phyloP scores from a whole-genome alignment of 1,284 basidiomycete species.

The Boletellus deceptivus region DNA sequence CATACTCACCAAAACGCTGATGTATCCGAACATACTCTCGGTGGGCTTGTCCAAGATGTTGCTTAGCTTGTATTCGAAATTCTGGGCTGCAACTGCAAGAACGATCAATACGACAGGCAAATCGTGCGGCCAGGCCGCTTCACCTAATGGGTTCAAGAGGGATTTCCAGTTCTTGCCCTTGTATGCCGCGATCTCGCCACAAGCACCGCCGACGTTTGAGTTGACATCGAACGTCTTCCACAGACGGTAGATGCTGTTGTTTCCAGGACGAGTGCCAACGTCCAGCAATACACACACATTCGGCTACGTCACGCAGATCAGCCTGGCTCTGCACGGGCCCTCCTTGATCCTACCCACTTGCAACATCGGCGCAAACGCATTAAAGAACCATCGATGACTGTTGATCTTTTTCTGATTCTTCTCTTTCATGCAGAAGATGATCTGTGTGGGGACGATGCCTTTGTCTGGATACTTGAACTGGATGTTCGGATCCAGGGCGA shows the following conservation, averaged over 20 bases:
- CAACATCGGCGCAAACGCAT: conserved; percentile 75
- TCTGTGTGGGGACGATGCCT: conserved; percentile 90
- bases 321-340: background rate
- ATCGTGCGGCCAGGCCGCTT: conserved; percentile 17
- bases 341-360: conserved; percentile 46
- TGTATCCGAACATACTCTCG: conserved; percentile 92
- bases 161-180: conserved; percentile 86
- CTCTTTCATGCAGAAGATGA: conserved; percentile 92
- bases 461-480: conserved; percentile 96
- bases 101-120: conserved; percentile 5
- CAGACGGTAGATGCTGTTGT: conserved; percentile 85
- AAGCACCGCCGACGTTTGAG: conserved; percentile 91
- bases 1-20: conserved; percentile 66
- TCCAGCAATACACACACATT: conserved; percentile 90
- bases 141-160: conserved; percentile 83
- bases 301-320: conserved; percentile 46
- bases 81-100: conserved; percentile 80
- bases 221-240: conserved; percentile 97
- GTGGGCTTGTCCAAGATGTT: conserved; percentile 95
- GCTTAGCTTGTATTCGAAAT: conserved; percentile 93
- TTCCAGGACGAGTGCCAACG: conserved; percentile 87
- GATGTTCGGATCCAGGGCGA: conserved; percentile 84
- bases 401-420: conserved; percentile 97
- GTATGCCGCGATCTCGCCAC: conserved; percentile 92
- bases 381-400: conserved; percentile 94